Percentiles rank a stretch among this genome's conserved stretches.
phyloP scores from a whole-genome alignment of 2,329 filamentous ascomycete species.

The Cytospora piceicola region DNA sequence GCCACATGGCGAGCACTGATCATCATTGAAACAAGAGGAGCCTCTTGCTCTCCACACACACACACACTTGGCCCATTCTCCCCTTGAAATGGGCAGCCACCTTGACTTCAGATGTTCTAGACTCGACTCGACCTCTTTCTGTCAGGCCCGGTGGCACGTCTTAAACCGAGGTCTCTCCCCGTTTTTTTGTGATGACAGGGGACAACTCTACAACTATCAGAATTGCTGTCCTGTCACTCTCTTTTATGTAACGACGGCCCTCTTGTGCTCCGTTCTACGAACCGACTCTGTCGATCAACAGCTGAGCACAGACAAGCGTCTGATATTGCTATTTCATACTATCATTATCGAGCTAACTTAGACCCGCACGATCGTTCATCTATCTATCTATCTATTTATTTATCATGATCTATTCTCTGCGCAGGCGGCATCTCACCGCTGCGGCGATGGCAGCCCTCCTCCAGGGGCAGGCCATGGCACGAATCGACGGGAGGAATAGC shows the following conservation, averaged over 20 bases:
- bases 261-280: neutral
- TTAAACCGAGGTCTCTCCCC: conserved; percentile 21
- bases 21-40: conserved; percentile 18
- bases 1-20: neutral
- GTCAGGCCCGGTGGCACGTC: neutral
- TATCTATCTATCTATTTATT: no score
- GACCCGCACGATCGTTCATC: neutral
- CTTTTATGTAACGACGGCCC: neutral
- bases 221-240: conserved; percentile 17
- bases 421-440: conserved; percentile 14
- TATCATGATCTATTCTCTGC: neutral
- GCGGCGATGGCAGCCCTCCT: conserved; percentile 27
- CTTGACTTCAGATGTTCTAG: neutral
- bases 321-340: neutral
- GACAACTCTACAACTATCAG: conserved; percentile 1
- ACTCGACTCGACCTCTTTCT: neutral
- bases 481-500: neutral
- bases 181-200: neutral
- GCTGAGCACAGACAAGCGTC: neutral
- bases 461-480: neutral
- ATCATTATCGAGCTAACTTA: neutral
- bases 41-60: conserved; percentile 10
- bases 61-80: neutral
- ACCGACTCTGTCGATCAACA: neutral
- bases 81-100: neutral